Percentiles rank a stretch among this genome's conserved stretches.
These are phyloP conservation scores for Herpotrichia juniperi DNA, from an alignment of 2,329 filamentous ascomycete genomes.

Conservation along the genomic window DNA sequence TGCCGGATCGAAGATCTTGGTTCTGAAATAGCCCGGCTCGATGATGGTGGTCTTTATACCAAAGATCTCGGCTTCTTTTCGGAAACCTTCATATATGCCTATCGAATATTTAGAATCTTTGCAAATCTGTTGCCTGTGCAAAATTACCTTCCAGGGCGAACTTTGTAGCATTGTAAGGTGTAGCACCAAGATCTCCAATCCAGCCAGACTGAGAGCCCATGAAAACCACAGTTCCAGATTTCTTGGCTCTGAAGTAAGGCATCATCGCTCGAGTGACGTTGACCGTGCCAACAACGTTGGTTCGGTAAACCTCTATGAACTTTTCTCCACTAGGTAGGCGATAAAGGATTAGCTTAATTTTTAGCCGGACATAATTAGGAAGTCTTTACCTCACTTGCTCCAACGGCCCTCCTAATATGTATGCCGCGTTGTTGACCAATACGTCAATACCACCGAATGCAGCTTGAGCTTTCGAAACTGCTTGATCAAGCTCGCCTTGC, in stretches of 20 bases:
- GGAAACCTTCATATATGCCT: slow-evolving; percentile 2
- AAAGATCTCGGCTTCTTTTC: slow-evolving; percentile 39
- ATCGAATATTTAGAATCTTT: too few relatives aligned
- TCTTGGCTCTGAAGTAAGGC: slow-evolving; percentile 45
- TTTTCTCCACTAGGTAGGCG: too few relatives aligned
- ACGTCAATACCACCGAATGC: background rate
- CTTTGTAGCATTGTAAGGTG: slow-evolving; percentile 22
- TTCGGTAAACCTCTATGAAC: slow-evolving; percentile 33
- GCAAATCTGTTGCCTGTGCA: background rate
- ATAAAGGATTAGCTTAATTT: too few relatives aligned
- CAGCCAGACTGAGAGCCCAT: slow-evolving; percentile 16
- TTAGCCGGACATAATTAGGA: too few relatives aligned
- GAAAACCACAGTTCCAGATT: slow-evolving; percentile 49
- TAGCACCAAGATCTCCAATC: slow-evolving; percentile 24
- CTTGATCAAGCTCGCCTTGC: background rate
- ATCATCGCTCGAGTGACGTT: slow-evolving; percentile 45
- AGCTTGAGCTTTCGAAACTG: background rate
- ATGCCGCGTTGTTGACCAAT: background rate
- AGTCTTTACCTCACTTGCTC: background rate
- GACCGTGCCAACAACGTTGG: slow-evolving; percentile 52
- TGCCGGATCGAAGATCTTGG: slow-evolving; percentile 30
- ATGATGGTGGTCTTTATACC: slow-evolving; percentile 43
- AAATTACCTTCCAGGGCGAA: slow-evolving; percentile 14
- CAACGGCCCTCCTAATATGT: background rate
- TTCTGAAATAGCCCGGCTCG: slow-evolving; percentile 47